Base-by-base conservation (phyloP, 2,329 filamentous ascomycete species). In the Calonectria pseudoreteaudii region DNA sequence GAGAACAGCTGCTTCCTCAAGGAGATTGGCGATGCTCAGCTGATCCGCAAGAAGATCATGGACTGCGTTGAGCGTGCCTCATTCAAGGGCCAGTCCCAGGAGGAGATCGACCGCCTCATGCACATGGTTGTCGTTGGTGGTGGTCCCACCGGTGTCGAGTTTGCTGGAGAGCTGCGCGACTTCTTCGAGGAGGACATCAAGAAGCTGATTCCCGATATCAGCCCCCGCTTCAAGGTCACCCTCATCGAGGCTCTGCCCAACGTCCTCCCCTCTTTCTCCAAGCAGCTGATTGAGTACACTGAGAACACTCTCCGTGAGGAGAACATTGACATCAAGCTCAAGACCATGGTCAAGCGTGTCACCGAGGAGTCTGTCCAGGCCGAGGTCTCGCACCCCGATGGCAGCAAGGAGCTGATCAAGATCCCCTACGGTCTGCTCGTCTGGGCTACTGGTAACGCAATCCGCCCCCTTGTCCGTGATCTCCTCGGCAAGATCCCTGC, bases 291-390 rank as follows among this genome's bases (percentile, higher is more conserved):
- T 83, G 97, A 99, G 83, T 99, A 99, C 90, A 99, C 97, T 80
- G 97, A 99, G 88, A 96, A 96, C 86, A 98, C 96, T 60, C 97
- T 99, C 89, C 97, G 98, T 88, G 97, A 99, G 89, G 97, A 99
- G 87, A 96, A 95, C 84, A 99, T 99, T 84, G 93, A 95, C 80
- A 98, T 99, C 87, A 94, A 95, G 86, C 98, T 97, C 81, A 98
- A 98, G 92, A 98, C 97, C 78, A 97, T 98, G 93, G 97, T 99
- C 85, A 98, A 98, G 91, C 96, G 94, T 75, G 97, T 99, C 74
- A 98, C 95, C 38, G 93, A 97, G 81, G 97, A 94, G 87, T 93
- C 92, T 83, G 96, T 99, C 82, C 95, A 98, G 88, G 97, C 96
- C 77, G 95, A 98, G 85, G 91, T 92, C 66, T 93, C 92, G 70